Evolutionary conservation across 768 basidiomycete genomes (phyloP).

Genomic region (Lactarius sp.): DNA sequence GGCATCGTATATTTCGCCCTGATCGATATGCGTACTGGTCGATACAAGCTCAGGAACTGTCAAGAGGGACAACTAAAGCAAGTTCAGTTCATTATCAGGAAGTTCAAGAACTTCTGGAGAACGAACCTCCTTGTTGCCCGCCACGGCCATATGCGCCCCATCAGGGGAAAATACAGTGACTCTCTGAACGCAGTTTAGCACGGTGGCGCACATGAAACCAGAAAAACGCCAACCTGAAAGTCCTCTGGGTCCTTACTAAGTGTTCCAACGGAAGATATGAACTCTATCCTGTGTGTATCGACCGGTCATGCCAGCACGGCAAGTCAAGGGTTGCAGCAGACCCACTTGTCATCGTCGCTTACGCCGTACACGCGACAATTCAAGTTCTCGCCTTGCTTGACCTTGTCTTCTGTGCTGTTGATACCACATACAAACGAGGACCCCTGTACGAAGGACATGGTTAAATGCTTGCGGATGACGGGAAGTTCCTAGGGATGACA

Average conservation of each 20-base stretch:
- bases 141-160: constrained; percentile 58
- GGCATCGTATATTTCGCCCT: constrained; percentile 83
- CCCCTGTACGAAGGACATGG: constrained; percentile 37
- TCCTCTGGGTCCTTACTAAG: constrained; percentile 62
- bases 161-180: constrained; percentile 78
- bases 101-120: background rate
- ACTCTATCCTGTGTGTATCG: constrained; percentile 43
- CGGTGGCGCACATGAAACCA: background rate
- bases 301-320: background rate
- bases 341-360: constrained; percentile 52
- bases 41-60: constrained; percentile 38
- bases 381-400: constrained; percentile 67
- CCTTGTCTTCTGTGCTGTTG: constrained; percentile 64
- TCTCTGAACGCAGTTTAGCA: constrained; percentile 52
- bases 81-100: background rate
- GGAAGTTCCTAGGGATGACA: constrained; percentile 19
- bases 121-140: constrained; percentile 66
- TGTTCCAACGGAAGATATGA: constrained; percentile 53
- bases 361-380: constrained; percentile 76
- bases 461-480: background rate
- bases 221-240: constrained; percentile 60
- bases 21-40: constrained; percentile 46
- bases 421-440: constrained; percentile 70
- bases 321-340: constrained; percentile 13
- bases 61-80: constrained; percentile 27